Conservation (phyloP, 768 basidiomycete genomes). For the Suillus spraguei region DNA sequence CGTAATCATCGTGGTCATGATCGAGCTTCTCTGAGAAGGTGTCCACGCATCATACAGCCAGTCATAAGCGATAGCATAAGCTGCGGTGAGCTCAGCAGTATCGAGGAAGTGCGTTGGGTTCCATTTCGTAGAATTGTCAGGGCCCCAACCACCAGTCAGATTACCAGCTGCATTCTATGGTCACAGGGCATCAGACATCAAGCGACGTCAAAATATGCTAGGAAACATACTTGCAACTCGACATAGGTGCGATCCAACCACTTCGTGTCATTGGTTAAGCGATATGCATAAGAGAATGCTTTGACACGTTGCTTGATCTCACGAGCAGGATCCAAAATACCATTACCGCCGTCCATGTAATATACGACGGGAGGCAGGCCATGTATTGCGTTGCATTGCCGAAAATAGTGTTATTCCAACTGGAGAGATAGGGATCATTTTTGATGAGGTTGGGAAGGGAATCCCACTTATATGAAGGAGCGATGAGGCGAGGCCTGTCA, state of each 20-base stretch:
- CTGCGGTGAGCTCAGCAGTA: conserved; percentile 84
- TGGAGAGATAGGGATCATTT: conserved; percentile 80
- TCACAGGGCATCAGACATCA: not conserved
- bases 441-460: conserved; percentile 77
- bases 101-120: conserved; percentile 93
- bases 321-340: conserved; percentile 90
- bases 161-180: conserved; percentile 76
- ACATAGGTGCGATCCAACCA: conserved; percentile 87
- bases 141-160: conserved; percentile 65
- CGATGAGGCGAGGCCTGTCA: conserved; percentile 90
- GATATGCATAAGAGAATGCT: conserved; percentile 88
- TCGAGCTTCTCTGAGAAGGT: conserved; percentile 65
- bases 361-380: conserved; percentile 68
- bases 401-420: conserved; percentile 93
- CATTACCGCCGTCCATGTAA: conserved; percentile 78
- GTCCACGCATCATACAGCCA: conserved; percentile 92
- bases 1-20: conserved; percentile 71
- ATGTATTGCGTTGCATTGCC: conserved; percentile 82
- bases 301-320: conserved; percentile 91
- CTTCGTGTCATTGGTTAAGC: conserved; percentile 88
- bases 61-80: conserved; percentile 93
- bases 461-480: conserved; percentile 90
- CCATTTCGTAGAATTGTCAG: conserved; percentile 67
- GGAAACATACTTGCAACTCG: conserved; percentile 74
- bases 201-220: not conserved